phyloP scores from a whole-genome alignment of 768 basidiomycete species.

The Scleroderma citrinum region DNA sequence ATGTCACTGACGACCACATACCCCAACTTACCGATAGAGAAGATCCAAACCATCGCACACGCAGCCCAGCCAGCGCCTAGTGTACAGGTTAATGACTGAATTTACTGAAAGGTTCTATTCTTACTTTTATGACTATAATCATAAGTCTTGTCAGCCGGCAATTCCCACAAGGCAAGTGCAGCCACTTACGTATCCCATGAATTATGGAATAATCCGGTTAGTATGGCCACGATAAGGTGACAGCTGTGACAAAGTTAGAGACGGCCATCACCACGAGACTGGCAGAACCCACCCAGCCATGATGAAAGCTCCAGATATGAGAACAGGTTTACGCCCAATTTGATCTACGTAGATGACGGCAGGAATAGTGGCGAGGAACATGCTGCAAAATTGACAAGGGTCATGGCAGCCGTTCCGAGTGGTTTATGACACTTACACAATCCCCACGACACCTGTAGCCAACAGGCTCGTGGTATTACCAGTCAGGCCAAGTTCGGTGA shows the following conservation, averaged over 20 bases:
- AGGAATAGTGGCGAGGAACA: conserved; percentile 74
- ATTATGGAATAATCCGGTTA: conserved; percentile 53
- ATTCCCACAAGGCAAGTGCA: background rate
- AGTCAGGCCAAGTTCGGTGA: conserved; percentile 50
- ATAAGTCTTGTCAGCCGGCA: background rate
- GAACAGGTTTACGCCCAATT: conserved; percentile 65
- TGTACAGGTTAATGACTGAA: conserved; percentile 1
- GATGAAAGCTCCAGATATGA: conserved; percentile 66
- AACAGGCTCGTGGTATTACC: conserved; percentile 55
- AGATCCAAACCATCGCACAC: conserved; percentile 67
- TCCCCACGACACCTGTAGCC: conserved; percentile 71
- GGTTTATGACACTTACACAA: conserved; percentile 45
- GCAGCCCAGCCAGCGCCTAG: conserved; percentile 68
- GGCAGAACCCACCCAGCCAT: conserved; percentile 51
- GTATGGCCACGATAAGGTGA: conserved; percentile 63
- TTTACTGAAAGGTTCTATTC: background rate
- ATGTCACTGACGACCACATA: background rate
- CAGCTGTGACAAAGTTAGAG: conserved; percentile 35
- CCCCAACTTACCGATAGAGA: conserved; percentile 51
- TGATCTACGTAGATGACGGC: conserved; percentile 80
- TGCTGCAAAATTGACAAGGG: conserved; percentile 30
- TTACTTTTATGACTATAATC: background rate
- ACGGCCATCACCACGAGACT: conserved; percentile 7
- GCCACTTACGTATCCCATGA: conserved; percentile 44
- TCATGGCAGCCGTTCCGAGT: background rate